Evolutionary conservation across 352 stramenopile genomes (phyloP).

Genomic region (Phytopythium montanum): DNA sequence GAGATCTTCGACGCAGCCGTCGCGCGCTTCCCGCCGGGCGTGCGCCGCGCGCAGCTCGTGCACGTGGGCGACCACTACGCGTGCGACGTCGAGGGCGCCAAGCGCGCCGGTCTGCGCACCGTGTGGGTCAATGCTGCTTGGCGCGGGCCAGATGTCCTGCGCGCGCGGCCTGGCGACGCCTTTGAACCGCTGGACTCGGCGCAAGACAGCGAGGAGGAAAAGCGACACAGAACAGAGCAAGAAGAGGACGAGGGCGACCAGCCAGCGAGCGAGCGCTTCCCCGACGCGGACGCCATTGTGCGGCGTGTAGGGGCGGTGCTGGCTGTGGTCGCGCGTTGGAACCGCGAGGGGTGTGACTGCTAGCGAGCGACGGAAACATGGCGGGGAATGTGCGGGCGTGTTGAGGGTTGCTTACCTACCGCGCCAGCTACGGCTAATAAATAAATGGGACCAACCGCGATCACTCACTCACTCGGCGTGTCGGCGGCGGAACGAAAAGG

Average conservation of each 20-base stretch:
- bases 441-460: not conserved
- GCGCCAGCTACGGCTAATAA: constrained; percentile 3
- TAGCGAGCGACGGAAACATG: not conserved
- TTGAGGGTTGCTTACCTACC: not conserved
- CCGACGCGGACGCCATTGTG: constrained; percentile 58
- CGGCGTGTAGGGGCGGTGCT: constrained; percentile 40
- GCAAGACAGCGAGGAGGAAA: constrained; percentile 1
- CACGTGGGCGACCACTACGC: constrained; percentile 78
- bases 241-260: constrained; percentile 1
- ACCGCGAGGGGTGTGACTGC: constrained; percentile 10
- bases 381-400: no score
- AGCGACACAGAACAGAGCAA: not conserved
- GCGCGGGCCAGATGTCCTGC: constrained; percentile 35
- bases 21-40: constrained; percentile 21
- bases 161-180: not conserved
- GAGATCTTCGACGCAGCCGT: constrained; percentile 61
- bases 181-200: constrained; percentile 6
- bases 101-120: constrained; percentile 50
- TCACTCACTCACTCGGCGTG: not conserved
- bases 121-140: constrained; percentile 63
- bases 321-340: constrained; percentile 46
- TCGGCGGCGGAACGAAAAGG: constrained; percentile 8
- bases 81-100: constrained; percentile 64
- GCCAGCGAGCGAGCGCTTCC: constrained; percentile 12
- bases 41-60: constrained; percentile 41